Conservation (phyloP, 345 rosid genomes). For the Litchi chinensis region DNA sequence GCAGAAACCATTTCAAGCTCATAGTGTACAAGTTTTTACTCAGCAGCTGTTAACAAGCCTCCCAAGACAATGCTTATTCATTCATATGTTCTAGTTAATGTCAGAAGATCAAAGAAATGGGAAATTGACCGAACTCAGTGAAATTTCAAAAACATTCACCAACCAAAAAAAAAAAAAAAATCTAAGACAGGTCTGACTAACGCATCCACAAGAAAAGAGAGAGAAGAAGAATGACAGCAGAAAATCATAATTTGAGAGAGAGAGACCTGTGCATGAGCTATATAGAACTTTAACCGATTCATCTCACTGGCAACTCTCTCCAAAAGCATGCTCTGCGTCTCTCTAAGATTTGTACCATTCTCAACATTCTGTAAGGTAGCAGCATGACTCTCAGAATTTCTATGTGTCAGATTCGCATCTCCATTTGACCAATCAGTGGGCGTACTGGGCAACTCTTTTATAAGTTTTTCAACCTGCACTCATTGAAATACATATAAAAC, state of each 20-base stretch:
- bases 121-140: neutral
- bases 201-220: neutral
- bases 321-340: conserved; percentile 95
- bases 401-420: conserved; percentile 51
- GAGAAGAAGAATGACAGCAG: conserved; percentile 1
- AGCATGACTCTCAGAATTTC: conserved; percentile 45
- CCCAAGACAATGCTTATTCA: neutral
- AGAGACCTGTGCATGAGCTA: conserved; percentile 94
- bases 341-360: conserved; percentile 79
- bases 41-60: neutral
- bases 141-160: neutral
- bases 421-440: conserved; percentile 84
- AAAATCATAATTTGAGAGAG: conserved; percentile 16
- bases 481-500: conserved; percentile 13
- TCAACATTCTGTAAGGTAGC: conserved; percentile 47
- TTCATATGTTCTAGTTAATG: neutral
- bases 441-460: conserved; percentile 82
- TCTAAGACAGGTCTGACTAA: no score
- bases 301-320: conserved; percentile 98
- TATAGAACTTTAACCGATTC: conserved; percentile 92
- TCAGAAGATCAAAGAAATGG: neutral
- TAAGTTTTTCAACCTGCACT: conserved; percentile 89
- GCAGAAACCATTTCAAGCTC: neutral
- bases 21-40: neutral
- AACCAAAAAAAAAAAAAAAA: no score